phyloP scores from a whole-genome alignment of 345 rosid genomes.

The Cardiospermum halicacabum region DNA sequence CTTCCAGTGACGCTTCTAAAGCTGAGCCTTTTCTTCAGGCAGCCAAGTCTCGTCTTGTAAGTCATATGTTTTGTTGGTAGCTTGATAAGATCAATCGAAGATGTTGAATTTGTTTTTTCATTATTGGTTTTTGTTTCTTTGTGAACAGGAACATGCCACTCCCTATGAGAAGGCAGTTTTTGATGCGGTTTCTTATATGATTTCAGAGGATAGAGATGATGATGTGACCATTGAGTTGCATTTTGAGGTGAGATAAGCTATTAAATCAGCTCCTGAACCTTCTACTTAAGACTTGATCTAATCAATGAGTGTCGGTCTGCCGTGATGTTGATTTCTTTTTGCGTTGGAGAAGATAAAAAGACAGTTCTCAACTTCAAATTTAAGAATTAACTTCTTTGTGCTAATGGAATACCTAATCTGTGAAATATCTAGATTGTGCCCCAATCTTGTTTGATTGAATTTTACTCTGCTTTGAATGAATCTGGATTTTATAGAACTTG shows the following conservation, averaged over 20 bases:
- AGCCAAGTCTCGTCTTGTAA: slow-evolving; percentile 56
- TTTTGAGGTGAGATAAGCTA: slow-evolving; percentile 40
- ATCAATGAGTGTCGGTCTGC: background rate
- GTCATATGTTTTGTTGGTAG: slow-evolving; percentile 6
- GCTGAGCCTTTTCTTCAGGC: slow-evolving; percentile 38
- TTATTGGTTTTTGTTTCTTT: slow-evolving; percentile 1
- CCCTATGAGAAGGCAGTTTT: slow-evolving; percentile 71
- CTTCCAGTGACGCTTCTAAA: slow-evolving; percentile 37
- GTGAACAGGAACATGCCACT: slow-evolving; percentile 61
- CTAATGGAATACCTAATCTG: too few relatives aligned
- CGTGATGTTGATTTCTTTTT: background rate
- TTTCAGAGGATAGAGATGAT: slow-evolving; percentile 58
- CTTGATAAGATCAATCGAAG: background rate
- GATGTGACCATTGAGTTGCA: slow-evolving; percentile 61
- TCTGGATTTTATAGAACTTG: background rate
- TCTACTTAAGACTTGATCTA: background rate
- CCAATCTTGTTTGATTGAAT: background rate
- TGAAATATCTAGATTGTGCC: too few relatives aligned
- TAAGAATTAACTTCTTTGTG: too few relatives aligned
- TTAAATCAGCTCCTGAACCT: background rate
- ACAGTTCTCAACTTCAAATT: background rate
- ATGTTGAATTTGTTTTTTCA: background rate
- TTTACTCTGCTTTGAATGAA: background rate
- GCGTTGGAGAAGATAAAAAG: background rate
- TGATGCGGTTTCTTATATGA: slow-evolving; percentile 46